phyloP scores from a whole-genome alignment of 2,329 filamentous ascomycete species.

The Cladobotryum mycophilum region DNA sequence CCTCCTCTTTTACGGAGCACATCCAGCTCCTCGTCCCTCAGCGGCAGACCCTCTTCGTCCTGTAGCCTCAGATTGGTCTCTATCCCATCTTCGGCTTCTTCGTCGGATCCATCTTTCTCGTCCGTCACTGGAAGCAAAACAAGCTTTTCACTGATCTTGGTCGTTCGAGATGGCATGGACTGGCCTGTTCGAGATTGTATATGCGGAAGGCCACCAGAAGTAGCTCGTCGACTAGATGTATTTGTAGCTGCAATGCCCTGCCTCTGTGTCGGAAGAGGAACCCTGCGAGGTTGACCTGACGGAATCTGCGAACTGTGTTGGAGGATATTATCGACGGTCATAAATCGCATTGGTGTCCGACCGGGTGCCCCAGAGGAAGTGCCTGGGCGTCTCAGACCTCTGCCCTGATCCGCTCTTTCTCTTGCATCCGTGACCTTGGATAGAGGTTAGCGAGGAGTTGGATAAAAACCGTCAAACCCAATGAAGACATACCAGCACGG shows the following conservation, averaged over 20 bases:
- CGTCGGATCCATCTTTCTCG: conserved; percentile 41
- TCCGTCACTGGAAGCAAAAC: conserved; percentile 82
- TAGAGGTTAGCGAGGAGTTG: conserved; percentile 12
- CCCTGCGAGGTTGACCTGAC: conserved; percentile 79
- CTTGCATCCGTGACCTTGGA: conserved; percentile 33
- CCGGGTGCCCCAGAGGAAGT: conserved; percentile 23
- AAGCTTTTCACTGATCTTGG: conserved; percentile 94
- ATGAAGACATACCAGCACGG: conserved; percentile 46
- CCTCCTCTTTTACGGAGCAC: conserved; percentile 56
- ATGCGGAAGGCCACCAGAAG: conserved; percentile 35
- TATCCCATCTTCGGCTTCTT: conserved; percentile 43
- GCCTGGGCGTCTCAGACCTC: conserved; percentile 28
- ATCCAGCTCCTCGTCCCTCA: conserved; percentile 62
- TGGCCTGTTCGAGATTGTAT: conserved; percentile 42
- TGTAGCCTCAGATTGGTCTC: conserved; percentile 41
- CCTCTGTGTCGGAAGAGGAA: conserved; percentile 45
- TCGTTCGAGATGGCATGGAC: conserved; percentile 74
- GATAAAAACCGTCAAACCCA: neutral
- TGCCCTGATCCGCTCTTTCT: conserved; percentile 28
- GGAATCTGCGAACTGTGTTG: conserved; percentile 93
- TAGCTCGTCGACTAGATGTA: conserved; percentile 20
- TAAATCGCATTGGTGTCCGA: conserved; percentile 59
- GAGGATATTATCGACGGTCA: conserved; percentile 89
- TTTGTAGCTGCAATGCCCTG: conserved; percentile 16
- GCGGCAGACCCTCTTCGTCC: conserved; percentile 56